Evolutionary conservation across 805 yeast species (phyloP).

Genomic region (Monosporozyma aerobia): DNA sequence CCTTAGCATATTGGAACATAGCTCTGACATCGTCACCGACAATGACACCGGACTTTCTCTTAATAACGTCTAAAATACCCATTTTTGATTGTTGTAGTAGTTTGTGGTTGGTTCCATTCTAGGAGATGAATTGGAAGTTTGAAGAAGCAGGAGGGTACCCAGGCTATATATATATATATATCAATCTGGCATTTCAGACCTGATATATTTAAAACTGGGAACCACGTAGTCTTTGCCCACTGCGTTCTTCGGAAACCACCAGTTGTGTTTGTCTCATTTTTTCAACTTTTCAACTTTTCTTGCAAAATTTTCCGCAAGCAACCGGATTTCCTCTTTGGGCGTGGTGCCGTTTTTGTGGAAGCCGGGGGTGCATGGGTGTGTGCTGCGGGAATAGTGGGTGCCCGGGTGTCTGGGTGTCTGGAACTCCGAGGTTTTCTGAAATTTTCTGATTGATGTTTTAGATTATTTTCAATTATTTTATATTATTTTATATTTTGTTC

Average conservation of each 20-base stretch:
- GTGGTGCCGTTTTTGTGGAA: neutral
- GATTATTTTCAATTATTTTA: too few species aligned
- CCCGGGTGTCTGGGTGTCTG: neutral
- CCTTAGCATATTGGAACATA: conserved; percentile 87
- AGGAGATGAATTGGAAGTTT: too few species aligned
- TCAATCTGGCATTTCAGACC: too few species aligned
- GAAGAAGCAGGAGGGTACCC: neutral
- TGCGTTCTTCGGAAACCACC: too few species aligned
- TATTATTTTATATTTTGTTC: too few species aligned
- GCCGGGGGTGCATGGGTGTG: neutral
- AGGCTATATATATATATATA: neutral
- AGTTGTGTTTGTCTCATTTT: neutral
- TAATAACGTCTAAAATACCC: conserved; percentile 67
- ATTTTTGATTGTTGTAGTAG: conserved; percentile 24
- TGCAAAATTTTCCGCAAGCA: too few species aligned
- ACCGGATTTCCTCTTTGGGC: too few species aligned
- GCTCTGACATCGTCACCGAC: conserved; percentile 90
- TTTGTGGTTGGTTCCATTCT: conserved; percentile 1
- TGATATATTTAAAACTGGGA: too few species aligned
- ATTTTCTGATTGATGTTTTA: neutral
- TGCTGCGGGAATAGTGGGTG: neutral
- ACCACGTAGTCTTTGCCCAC: too few species aligned
- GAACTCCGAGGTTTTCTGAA: neutral
- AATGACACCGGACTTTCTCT: conserved; percentile 94
- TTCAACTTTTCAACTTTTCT: too few species aligned